Base-by-base conservation (phyloP, 148 eudicot genomes). In the Heliamphora exappendiculata region DNA sequence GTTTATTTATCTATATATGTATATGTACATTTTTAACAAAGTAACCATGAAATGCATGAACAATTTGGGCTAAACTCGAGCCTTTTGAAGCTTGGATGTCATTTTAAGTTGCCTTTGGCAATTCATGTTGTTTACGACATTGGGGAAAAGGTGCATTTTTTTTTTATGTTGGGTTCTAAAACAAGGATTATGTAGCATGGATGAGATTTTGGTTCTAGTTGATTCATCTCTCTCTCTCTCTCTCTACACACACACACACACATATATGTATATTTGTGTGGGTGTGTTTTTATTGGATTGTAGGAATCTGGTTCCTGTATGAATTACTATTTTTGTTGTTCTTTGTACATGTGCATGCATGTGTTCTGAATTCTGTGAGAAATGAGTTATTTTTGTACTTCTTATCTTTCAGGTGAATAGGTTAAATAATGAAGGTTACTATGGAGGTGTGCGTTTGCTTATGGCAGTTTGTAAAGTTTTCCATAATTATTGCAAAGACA, bases 381-480 rank as follows among this genome's bases (percentile, higher is more conserved):
- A 34, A 10, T 19, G 39, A 70, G 24, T 33, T 70, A 39, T 34
- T 70, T 20, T 58, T 44, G 68, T 55, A 57, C 42, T 67, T 72
- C 9, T 34, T 71, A 12, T 71, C 20, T 71, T 83, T 65, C 85
- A 95, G 99, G 98, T 91, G 59, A 62, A 69, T 75, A 88, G 98
- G 81, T 74, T 95, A 55, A 78, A 86, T 44, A 84, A 34, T 59
- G 98, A 93, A 79, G 99, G 99, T 73, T 95, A 89, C 78, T 91
- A 95, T 85, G 98, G 99, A 83, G 99, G 99, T 9, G 94, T 93
- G 59, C 99, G 98, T 50, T 82, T 95, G 89, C 89, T 93, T 29
- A 88, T 95, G 97, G 99, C 98, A 8, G 80, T 89, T 49, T 93
- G 97, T 79, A 95, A 89, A 84, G 84, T 91, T n/a, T 95, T 95